phyloP scores from a whole-genome alignment of 176 grass and related monocot genomes.

The Puccinellia tenuiflora region DNA sequence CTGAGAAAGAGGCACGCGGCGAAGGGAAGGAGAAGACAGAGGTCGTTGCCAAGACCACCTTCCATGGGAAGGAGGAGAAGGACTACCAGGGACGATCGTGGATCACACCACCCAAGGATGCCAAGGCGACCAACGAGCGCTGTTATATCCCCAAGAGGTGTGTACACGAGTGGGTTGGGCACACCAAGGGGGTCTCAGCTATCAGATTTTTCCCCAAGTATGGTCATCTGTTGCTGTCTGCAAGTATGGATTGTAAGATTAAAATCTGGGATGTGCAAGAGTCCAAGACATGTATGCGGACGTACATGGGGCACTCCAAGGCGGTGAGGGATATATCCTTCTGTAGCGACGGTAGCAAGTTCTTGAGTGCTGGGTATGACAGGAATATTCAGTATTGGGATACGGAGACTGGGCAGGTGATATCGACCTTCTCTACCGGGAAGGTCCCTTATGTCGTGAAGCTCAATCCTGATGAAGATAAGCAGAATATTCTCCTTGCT shows the following conservation, averaged over 20 bases:
- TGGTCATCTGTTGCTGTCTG: conserved; percentile 80
- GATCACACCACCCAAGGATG: conserved; percentile 93
- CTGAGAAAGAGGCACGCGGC: conserved; percentile 78
- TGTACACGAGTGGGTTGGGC: conserved; percentile 90
- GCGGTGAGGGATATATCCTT: conserved; percentile 93
- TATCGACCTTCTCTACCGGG: conserved; percentile 95
- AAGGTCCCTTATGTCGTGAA: conserved; percentile 94
- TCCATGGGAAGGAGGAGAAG: conserved; percentile 90
- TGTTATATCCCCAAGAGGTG: conserved; percentile 98
- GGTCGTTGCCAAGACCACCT: conserved; percentile 74
- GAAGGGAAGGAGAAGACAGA: conserved; percentile 67
- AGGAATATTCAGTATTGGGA: conserved; percentile 99
- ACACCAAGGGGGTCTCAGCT: conserved; percentile 91
- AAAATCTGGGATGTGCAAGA: conserved; percentile 97
- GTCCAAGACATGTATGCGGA: conserved; percentile 81
- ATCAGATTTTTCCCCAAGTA: conserved; percentile 91
- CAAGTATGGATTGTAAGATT: conserved; percentile 97
- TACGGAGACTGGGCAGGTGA: conserved; percentile 94
- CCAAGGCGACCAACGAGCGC: conserved; percentile 65
- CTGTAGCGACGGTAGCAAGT: conserved; percentile 87
- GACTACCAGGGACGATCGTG: conserved; percentile 98
- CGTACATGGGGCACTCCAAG: conserved; percentile 99
- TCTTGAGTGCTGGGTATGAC: conserved; percentile 95
- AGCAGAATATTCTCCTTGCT: conserved; percentile 95
- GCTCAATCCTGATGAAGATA: conserved; percentile 97